Evolutionary conservation across 1,284 basidiomycete species (phyloP).

Genomic region (Rhodotorula sp.): DNA sequence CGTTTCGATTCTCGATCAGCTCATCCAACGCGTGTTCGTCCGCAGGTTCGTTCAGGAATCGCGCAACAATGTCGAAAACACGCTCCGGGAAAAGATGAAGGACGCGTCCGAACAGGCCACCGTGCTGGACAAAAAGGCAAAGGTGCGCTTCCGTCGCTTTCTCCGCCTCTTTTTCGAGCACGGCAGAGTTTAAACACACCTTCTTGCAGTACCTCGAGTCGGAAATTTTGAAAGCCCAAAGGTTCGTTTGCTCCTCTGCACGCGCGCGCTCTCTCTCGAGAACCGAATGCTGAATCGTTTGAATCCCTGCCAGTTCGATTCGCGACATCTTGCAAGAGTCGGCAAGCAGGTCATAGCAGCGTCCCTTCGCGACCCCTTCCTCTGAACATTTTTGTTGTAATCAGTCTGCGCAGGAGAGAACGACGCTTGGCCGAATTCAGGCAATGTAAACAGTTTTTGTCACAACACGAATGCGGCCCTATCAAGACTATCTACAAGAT

Average conservation of each 20-base stretch:
- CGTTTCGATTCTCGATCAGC: too few species aligned
- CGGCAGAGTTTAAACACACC: neutral
- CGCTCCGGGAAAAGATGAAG: constrained; percentile 29
- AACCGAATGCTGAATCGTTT: neutral
- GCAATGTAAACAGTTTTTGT: too few species aligned
- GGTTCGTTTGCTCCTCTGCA: constrained; percentile 13
- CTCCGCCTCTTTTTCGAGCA: too few species aligned
- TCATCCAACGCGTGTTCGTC: too few species aligned
- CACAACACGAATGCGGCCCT: too few species aligned
- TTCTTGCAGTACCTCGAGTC: constrained; percentile 33
- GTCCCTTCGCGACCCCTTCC: neutral
- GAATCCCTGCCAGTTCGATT: constrained; percentile 18
- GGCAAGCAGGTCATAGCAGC: neutral
- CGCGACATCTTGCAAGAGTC: constrained; percentile 35
- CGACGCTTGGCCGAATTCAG: too few species aligned
- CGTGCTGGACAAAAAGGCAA: constrained; percentile 38
- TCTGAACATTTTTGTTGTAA: neutral
- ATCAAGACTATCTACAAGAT: too few species aligned
- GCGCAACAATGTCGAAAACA: constrained; percentile 39
- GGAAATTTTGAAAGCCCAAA: constrained; percentile 35
- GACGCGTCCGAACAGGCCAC: constrained; percentile 22
- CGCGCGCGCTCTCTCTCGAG: too few species aligned
- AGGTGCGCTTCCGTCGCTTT: constrained; percentile 11
- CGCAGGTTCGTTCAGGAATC: constrained; percentile 42
- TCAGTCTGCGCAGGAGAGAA: neutral